A percentile compares a stretch with the other conserved stretches of the same genome.
Evolutionary conservation across 2,329 filamentous ascomycete genomes (phyloP).

Genomic region (Aspergillus novoparasiticus): DNA sequence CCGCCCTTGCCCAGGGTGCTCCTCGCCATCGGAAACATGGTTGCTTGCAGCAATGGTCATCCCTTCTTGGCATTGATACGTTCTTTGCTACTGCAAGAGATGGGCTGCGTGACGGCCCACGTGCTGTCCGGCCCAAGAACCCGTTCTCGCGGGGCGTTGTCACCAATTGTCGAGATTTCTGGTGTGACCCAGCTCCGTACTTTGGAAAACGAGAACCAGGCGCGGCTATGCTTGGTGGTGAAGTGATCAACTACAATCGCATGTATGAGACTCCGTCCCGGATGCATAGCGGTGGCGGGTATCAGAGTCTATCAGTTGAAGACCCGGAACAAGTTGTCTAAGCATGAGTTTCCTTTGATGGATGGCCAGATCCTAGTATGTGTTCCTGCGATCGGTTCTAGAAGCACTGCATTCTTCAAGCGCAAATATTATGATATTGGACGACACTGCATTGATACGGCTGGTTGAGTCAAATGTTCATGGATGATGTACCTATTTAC

Average conservation of each 20-base stretch:
- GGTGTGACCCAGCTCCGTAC: constrained; percentile 83
- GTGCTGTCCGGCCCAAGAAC: constrained; percentile 63
- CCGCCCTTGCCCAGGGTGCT: constrained; percentile 49
- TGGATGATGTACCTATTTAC: background rate
- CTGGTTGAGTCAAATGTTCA: constrained; percentile 11
- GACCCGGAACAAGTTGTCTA: constrained; percentile 38
- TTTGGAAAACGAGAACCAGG: constrained; percentile 77
- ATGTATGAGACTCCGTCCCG: constrained; percentile 83
- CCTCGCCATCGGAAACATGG: constrained; percentile 57
- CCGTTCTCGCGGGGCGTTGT: constrained; percentile 82
- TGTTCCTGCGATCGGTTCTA: background rate
- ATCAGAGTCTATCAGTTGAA: constrained; percentile 58
- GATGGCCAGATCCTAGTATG: background rate
- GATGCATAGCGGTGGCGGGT: constrained; percentile 59
- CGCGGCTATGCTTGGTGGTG: constrained; percentile 73
- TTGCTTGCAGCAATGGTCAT: constrained; percentile 77
- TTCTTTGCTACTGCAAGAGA: constrained; percentile 89
- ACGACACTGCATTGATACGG: constrained; percentile 15
- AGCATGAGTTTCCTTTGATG: constrained; percentile 1
- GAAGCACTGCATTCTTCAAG: background rate
- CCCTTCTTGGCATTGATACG: constrained; percentile 84
- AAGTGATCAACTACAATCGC: constrained; percentile 79
- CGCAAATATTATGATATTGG: constrained; percentile 6
- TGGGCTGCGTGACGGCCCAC: constrained; percentile 58
- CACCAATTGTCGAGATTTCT: constrained; percentile 95